Evolutionary conservation across 2,329 filamentous ascomycete species (phyloP), one percentile per base, ranked within the genome.

Genomic region (Diaporthe sp.): DNA sequence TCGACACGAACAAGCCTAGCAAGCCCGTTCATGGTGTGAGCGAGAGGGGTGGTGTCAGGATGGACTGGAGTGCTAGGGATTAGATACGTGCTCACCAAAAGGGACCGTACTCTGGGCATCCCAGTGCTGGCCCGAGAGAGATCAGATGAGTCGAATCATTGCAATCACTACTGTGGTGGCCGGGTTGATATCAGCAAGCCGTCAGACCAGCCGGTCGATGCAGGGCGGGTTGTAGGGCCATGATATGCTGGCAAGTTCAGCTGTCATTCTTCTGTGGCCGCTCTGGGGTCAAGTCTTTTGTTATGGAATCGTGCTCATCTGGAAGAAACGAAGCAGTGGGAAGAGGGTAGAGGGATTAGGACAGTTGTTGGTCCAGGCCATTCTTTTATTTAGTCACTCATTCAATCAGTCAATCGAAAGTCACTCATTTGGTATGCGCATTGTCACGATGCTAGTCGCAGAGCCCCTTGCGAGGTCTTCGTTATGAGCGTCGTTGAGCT

Each of bases 311-410:
- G 15, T 28, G 46, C 58, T 73, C 58, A 65, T 31, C 55, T 73
- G 71, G 46, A 53, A 39, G 65, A 53, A 68, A 39, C 37, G 39
- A 44, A 46, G 60, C 25, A 31, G 39, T 12, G n/a, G 25, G 28
- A 15, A 34, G 28, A 34, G 37, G 17, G 25, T n/a, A 44, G 60
- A 44, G 34, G 44, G 46, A 25, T 55, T 17, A 65, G 57, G 71
- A 42, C 44, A 51, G 5, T n/a, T n/a, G 15, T 58, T 39, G 71
- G 71, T 17, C 57, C 58, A 65, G 17, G 58, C 22, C 37, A 51
- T 53, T 51, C n/a, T 73, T 62, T 49, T 60, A 46, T 34, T 31
- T 73, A 65, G 57, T 72, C 71, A 44, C 39, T 73, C 71, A 51
- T 73, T 53, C 25, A 68, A 37, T 39, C 22, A 34, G 58, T 73